A percentile compares a stretch with the other conserved stretches of the same genome.
phyloP scores from a whole-genome alignment of 2,329 filamentous ascomycete species.

The Ophiocordyceps australis region DNA sequence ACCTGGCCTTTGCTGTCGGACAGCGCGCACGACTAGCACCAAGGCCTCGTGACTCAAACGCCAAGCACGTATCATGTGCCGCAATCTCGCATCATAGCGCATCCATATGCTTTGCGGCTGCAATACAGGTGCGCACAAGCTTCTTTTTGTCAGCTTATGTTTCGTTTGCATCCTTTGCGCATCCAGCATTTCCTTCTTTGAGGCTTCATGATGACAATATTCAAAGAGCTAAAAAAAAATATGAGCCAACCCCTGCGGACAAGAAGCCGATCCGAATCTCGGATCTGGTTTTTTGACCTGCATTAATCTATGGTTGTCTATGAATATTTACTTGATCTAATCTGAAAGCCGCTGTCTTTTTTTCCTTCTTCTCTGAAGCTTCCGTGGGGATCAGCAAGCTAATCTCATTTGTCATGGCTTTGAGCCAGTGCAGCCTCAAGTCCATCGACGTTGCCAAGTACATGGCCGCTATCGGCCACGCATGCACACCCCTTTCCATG shows the following conservation, averaged over 20 bases:
- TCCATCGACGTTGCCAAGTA: slow-evolving; percentile 31
- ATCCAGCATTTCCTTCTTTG: no score
- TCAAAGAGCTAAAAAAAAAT: no score
- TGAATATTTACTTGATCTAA: slow-evolving; percentile 45
- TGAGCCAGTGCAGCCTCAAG: slow-evolving; percentile 32
- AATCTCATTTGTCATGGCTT: slow-evolving; percentile 18
- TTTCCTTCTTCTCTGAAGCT: slow-evolving; percentile 3
- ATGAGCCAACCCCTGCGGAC: slow-evolving; percentile 13
- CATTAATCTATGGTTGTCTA: slow-evolving; percentile 11
- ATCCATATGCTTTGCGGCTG: no score
- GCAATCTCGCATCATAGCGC: no score
- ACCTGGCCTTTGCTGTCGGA: no score
- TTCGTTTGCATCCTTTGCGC: no score
- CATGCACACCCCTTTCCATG: slow-evolving; percentile 54
- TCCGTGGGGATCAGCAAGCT: slow-evolving; percentile 11
- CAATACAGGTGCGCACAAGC: no score
- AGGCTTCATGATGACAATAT: no score
- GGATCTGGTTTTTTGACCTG: slow-evolving; percentile 26
- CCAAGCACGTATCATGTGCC: no score
- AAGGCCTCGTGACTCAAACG: no score
- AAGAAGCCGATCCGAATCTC: slow-evolving; percentile 28
- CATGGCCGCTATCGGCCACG: slow-evolving; percentile 60
- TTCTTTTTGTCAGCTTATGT: no score
- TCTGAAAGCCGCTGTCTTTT: slow-evolving; percentile 25
- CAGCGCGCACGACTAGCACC: no score